Base-by-base conservation (phyloP, 139 green algal genomes). In the Diplosphaera chodatii region DNA sequence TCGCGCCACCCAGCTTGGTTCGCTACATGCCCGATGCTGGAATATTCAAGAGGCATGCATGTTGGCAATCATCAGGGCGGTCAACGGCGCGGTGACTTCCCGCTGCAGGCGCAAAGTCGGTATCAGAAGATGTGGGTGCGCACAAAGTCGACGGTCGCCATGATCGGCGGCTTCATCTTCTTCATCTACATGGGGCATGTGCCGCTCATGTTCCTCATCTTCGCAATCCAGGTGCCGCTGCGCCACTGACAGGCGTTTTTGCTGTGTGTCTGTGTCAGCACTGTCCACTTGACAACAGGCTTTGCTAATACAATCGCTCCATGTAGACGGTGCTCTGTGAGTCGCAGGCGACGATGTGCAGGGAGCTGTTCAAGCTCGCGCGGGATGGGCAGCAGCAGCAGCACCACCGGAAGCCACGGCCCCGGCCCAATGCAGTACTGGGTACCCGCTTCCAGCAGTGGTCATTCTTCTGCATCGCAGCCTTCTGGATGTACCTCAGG, bases 401-500 rank as follows among this genome's bases (percentile, higher is more conserved):
- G 32, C 37, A 48, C 18, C 40, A 69, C 20, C 87, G 22, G 80
- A 86, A 23, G 90, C 93, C 74, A 66, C 87, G 2, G 81, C 81
- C 48, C 13, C 48, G 48, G 18, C 37, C 37, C 37, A 48, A 48
- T 6, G 15, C 22, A 33, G 27, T 15, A 55, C 30, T 23, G 15
- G 56, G 2, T 56, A 31, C 13, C 27, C 55, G 18, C 65, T 65
- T 63, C 2, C 86, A 92, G 83, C 90, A 94, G 76, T 96, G 93
- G 93, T 96, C 91, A 75, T 97, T 97, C 82, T 98, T 97, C 74
- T 67, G 80, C 22, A 88, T 93, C 16, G 88, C 93, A 1, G 76
- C 86, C 27, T 96, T 98, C 79, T 98, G 89, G 84, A 74, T 97
- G 40, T 97, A 98, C 71, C 76, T 94, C 29, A 80, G 93, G 84